Conservation (phyloP, 1,284 basidiomycete species). For the Golubevia sp. region DNA sequence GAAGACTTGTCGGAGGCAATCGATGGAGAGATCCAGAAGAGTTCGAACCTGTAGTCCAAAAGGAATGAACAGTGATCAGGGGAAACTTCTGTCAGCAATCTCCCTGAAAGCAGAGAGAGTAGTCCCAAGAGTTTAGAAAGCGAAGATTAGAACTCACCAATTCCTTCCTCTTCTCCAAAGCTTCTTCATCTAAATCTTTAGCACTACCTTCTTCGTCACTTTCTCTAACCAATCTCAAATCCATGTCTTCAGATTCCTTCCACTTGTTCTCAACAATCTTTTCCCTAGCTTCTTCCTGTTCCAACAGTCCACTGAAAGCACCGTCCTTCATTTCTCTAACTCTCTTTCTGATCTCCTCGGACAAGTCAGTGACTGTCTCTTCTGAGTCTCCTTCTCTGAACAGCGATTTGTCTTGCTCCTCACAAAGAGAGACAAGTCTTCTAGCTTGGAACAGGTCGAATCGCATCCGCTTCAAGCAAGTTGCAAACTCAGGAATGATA, state of each 20-base stretch:
- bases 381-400: background rate
- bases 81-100: no score
- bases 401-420: constrained; percentile 29
- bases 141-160: background rate
- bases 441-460: constrained; percentile 38
- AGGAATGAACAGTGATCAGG: background rate
- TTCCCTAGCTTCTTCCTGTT: background rate
- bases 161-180: background rate
- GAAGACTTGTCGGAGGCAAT: constrained; percentile 46
- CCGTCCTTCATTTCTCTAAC: background rate
- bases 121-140: background rate
- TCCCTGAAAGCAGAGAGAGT: background rate
- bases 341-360: background rate
- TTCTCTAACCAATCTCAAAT: background rate
- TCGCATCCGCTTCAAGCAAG: constrained; percentile 31
- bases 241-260: background rate
- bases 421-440: constrained; percentile 27
- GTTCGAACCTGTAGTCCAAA: background rate
- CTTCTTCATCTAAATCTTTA: background rate
- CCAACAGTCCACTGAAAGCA: background rate
- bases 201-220: background rate
- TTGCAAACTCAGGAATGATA: constrained; percentile 37
- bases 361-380: background rate
- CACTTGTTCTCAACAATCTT: background rate
- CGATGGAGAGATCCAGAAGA: constrained; percentile 42